These are phyloP conservation scores for Neostapfia colusana DNA, from an alignment of 176 grass and related monocot species.

Conservation along the genomic window DNA sequence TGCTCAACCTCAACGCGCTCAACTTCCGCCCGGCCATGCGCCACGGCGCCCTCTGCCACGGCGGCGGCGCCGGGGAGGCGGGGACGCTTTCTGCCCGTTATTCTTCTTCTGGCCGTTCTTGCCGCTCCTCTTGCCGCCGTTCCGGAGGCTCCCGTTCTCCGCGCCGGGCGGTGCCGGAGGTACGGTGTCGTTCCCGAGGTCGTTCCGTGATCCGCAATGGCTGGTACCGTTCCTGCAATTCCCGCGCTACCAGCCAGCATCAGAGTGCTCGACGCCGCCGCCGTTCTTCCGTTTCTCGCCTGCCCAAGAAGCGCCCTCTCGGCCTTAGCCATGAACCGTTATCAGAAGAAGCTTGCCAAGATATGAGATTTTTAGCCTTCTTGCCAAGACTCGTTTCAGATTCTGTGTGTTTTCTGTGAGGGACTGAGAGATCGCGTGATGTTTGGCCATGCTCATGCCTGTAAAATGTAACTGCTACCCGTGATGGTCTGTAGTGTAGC, in stretches of 20 bases:
- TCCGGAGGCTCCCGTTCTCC: too few species aligned
- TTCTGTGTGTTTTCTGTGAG: neutral
- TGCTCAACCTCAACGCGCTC: conserved; percentile 95
- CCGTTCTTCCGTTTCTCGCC: conserved; percentile 58
- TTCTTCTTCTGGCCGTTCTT: conserved; percentile 89
- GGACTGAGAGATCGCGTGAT: neutral
- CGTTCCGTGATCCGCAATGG: conserved; percentile 64
- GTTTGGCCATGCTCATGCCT: neutral
- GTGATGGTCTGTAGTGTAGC: conserved; percentile 10
- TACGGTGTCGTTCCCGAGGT: conserved; percentile 62
- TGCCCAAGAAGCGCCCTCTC: neutral
- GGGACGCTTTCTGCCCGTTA: conserved; percentile 33
- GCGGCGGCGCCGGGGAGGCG: neutral
- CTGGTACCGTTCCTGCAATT: conserved; percentile 69
- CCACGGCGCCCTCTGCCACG: conserved; percentile 52
- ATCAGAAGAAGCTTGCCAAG: conserved; percentile 15
- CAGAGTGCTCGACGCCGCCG: conserved; percentile 53
- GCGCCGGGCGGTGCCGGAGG: conserved; percentile 22
- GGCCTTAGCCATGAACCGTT: neutral
- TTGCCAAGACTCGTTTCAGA: conserved; percentile 27
- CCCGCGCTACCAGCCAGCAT: conserved; percentile 58
- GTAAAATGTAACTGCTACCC: neutral
- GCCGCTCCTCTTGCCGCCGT: conserved; percentile 70
- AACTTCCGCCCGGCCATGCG: conserved; percentile 72
- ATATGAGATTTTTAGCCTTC: conserved; percentile 23